Percentiles rank a stretch among this genome's conserved stretches.
phyloP scores from a whole-genome alignment of 2,329 filamentous ascomycete species.

The Trichothecium roseum region DNA sequence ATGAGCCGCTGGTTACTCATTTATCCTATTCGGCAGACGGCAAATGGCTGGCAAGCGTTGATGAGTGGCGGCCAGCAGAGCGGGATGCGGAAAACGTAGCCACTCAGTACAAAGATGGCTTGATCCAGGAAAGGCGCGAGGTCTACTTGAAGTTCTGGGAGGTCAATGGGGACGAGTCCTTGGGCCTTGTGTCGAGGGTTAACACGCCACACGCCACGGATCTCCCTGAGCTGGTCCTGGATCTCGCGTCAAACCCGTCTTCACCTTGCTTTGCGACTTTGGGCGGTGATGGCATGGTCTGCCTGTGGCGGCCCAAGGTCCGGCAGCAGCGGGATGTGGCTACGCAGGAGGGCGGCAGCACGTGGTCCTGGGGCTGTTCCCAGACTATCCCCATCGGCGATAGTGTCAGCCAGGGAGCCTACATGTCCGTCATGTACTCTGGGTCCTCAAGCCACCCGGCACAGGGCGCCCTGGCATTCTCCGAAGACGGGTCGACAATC shows the following conservation, averaged over 20 bases:
- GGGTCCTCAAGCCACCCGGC: slow-evolving; percentile 17
- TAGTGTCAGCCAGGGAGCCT: slow-evolving; percentile 30
- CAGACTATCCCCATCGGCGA: slow-evolving; percentile 45
- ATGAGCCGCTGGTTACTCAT: slow-evolving; percentile 67
- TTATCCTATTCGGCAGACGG: slow-evolving; percentile 72
- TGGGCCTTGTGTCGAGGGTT: slow-evolving; percentile 73
- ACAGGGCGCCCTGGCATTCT: slow-evolving; percentile 64
- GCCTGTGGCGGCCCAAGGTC: slow-evolving; percentile 70
- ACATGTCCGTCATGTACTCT: slow-evolving; percentile 15
- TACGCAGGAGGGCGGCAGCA: slow-evolving; percentile 45
- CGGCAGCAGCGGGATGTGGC: slow-evolving; percentile 58
- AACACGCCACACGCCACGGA: slow-evolving; percentile 66
- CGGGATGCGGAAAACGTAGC: slow-evolving; percentile 49
- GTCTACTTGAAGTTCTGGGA: slow-evolving; percentile 88
- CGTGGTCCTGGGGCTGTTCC: slow-evolving; percentile 64
- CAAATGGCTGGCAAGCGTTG: slow-evolving; percentile 81
- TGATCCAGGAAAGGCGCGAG: slow-evolving; percentile 49
- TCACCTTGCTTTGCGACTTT: slow-evolving; percentile 71
- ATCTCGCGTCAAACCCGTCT: slow-evolving; percentile 60
- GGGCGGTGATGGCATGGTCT: slow-evolving; percentile 67
- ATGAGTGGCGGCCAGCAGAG: slow-evolving; percentile 74
- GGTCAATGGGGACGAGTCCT: slow-evolving; percentile 42
- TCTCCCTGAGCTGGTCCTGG: slow-evolving; percentile 52
- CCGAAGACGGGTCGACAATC: slow-evolving; percentile 75
- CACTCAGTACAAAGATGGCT: slow-evolving; percentile 27